These are phyloP conservation scores for Elongisporangium undulatum DNA, from an alignment of 352 stramenopile genomes.

Conservation along the genomic window DNA sequence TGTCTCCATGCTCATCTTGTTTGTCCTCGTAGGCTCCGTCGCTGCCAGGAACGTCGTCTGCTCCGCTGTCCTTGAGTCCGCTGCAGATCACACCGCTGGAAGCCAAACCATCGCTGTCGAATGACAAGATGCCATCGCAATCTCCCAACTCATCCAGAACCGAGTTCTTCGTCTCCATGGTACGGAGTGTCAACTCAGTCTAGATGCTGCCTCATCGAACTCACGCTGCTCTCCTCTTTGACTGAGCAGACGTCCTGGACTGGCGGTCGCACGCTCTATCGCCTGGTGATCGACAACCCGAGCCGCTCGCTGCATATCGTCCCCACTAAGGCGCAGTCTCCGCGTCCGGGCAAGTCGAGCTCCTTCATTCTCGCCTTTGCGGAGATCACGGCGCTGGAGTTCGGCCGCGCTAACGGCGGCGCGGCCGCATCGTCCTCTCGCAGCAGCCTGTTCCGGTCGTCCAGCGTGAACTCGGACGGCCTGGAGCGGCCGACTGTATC, in stretches of 20 bases:
- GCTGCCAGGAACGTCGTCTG: not conserved
- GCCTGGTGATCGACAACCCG: conserved; percentile 23
- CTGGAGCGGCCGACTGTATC: conserved; percentile 19
- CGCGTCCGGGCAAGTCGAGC: conserved; percentile 17
- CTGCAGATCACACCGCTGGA: conserved; percentile 22
- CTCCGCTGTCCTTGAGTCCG: conserved; percentile 4
- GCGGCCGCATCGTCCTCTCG: conserved; percentile 4
- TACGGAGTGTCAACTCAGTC: conserved; percentile 2
- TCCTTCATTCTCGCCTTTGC: conserved; percentile 16
- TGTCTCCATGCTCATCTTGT: not conserved
- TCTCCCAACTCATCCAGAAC: conserved; percentile 5
- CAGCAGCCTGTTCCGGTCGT: conserved; percentile 24
- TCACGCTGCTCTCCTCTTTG: not conserved
- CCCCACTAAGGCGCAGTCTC: conserved; percentile 24
- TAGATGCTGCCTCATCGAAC: not conserved
- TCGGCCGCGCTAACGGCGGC: conserved; percentile 6
- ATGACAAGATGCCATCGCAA: conserved; percentile 1
- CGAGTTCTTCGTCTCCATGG: conserved; percentile 51
- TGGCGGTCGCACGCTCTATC: conserved; percentile 29
- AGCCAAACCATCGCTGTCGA: conserved; percentile 4
- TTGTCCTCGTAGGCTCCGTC: not conserved
- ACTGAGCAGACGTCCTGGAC: conserved; percentile 33
- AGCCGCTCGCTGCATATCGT: conserved; percentile 19
- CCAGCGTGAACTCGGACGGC: conserved; percentile 18
- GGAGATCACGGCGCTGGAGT: conserved; percentile 38